Evolutionary conservation across 2,329 filamentous ascomycete species (phyloP).

Genomic region (Penicillium polonicum): DNA sequence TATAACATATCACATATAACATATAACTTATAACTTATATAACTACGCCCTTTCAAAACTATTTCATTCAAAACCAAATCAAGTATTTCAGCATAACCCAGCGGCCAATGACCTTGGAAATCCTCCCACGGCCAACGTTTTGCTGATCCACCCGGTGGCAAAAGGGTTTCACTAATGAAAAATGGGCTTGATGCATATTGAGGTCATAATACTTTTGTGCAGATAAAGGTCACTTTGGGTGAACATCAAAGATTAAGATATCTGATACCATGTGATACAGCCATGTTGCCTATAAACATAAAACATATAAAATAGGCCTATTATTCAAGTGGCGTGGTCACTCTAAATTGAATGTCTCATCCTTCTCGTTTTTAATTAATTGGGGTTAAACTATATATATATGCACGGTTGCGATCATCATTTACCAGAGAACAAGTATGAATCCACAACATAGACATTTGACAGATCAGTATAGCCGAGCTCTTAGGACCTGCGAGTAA

Average conservation of each 20-base stretch:
- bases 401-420: not conserved
- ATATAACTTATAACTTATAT: not conserved
- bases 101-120: not conserved
- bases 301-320: not conserved
- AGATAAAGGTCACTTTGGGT: not conserved
- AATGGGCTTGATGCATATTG: not conserved
- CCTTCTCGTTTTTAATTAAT: not conserved
- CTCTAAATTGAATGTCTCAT: not conserved
- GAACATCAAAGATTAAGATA: too few species aligned
- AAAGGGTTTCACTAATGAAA: too few species aligned
- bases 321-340: not conserved
- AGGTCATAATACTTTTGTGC: not conserved
- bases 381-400: not conserved
- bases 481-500: not conserved
- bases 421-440: not conserved
- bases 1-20: rapidly evolving
- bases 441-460: too few species aligned
- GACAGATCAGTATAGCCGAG: not conserved
- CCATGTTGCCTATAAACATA: not conserved
- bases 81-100: not conserved
- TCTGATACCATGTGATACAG: not conserved
- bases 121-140: not conserved
- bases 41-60: not conserved
- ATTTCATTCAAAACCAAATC: not conserved
- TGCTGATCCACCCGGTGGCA: slow-evolving; percentile 2